Evolutionary conservation across 352 stramenopile genomes (phyloP), one percentile per base, ranked within the genome.

Genomic region (Pythium phragmiticola): DNA sequence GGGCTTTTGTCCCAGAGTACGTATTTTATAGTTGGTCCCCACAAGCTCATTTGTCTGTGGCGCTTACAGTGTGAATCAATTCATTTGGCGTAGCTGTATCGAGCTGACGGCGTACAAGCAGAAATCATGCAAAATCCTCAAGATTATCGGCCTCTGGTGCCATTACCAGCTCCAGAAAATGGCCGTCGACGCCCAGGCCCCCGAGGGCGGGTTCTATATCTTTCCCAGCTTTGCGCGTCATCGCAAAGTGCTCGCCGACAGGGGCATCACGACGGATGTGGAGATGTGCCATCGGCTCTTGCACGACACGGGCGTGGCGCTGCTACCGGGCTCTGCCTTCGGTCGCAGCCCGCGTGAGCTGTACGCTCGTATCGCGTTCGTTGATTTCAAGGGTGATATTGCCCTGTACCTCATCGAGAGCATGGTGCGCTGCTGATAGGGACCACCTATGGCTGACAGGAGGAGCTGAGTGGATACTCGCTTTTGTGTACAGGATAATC

Each of bases 351-450:
- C 81, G 2, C 69, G 88, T 17, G 87, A 96, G 60, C 77, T 95
- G 36, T 92, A 89, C 52, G 84, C 80, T 26, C 84, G 88, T 0
- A 74, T 96, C 37, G 88, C 88, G 7, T 95, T 92, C 57, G 88
- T 96, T 2, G 88, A 95, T 64, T 96, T 96, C 53, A 93, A 95
- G 63, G 88, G 88, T 54, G 88, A 94, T 26, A 82, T 95, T 46
- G 84, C 88, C 17, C 71, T 96, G 48, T 96, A 95, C 51, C 63
- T 94, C 1, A 91, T 95, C 63, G 84, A 93, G 62, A 94, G 84
- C 66, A 92, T 91, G 83, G 84, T 94, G 72, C 64, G 75, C 74
- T 8, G 6, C 7, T 7, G 13, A 41, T 49, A n/a, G 34, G 34
- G 34, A 1, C 4, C 26, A 5, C 26, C 3, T 30, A 3, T 30